These are phyloP conservation scores for Exophiala sideris DNA, from an alignment of 2,329 filamentous ascomycete genomes.

Conservation along the genomic window DNA sequence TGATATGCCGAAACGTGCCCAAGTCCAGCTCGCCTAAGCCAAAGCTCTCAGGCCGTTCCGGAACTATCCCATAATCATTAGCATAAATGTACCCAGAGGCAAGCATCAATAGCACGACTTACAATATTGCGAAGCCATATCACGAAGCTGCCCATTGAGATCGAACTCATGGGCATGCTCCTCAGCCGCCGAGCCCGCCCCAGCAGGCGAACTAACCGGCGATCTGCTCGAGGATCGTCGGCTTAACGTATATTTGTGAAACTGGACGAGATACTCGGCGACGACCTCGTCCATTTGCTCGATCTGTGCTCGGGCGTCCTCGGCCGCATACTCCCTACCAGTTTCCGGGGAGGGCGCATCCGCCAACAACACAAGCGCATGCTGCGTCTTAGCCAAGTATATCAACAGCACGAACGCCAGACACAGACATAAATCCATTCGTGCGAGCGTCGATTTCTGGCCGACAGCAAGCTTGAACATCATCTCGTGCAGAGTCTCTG, in stretches of 20 bases:
- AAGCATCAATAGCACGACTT: conserved; percentile 1
- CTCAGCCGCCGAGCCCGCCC: conserved; percentile 8
- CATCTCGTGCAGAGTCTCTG: conserved; percentile 18
- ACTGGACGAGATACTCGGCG: conserved; percentile 16
- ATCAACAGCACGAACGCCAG: conserved; percentile 22
- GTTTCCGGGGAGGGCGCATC: conserved; percentile 3
- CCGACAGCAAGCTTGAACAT: conserved; percentile 21
- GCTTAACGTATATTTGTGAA: conserved; percentile 24
- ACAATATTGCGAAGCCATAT: conserved; percentile 15
- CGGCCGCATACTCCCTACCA: background rate
- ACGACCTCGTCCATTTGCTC: conserved; percentile 19
- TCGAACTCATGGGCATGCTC: conserved; percentile 15
- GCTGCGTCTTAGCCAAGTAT: conserved; percentile 17
- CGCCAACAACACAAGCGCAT: conserved; percentile 10
- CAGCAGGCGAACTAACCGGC: background rate
- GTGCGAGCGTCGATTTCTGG: conserved; percentile 7
- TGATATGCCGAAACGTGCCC: conserved; percentile 11
- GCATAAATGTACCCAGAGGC: background rate
- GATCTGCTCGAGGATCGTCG: conserved; percentile 1
- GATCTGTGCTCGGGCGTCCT: conserved; percentile 12
- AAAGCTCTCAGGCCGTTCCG: conserved; percentile 6
- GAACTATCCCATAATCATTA: conserved; percentile 1
- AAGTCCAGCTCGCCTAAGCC: conserved; percentile 3
- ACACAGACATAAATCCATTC: conserved; percentile 18
- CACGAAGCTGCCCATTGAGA: conserved; percentile 6